phyloP scores from a whole-genome alignment of 139 green algal species.

The Chlamydomonas applanata region DNA sequence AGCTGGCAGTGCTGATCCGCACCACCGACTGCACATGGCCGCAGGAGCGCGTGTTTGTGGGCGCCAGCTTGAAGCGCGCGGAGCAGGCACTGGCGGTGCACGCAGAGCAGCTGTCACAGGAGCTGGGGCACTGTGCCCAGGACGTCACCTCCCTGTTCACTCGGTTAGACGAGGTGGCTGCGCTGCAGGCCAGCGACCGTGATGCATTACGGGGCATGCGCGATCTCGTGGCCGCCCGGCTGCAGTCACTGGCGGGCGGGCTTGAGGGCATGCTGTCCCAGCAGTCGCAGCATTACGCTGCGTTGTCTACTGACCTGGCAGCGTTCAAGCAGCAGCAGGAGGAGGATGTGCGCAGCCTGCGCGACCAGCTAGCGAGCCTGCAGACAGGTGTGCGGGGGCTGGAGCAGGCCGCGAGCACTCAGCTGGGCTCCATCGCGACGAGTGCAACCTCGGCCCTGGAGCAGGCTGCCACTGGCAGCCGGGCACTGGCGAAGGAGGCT shows the following conservation, averaged over 20 bases:
- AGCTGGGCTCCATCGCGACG: neutral
- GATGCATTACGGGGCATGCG: conserved; percentile 14
- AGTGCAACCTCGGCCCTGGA: neutral
- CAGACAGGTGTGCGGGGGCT: conserved; percentile 40
- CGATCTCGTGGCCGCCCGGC: conserved; percentile 3
- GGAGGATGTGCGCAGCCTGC: conserved; percentile 37
- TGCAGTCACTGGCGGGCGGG: conserved; percentile 17
- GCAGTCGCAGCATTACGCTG: conserved; percentile 13
- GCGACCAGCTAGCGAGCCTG: conserved; percentile 36
- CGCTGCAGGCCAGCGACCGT: conserved; percentile 28
- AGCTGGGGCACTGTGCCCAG: conserved; percentile 35
- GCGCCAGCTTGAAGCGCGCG: conserved; percentile 47
- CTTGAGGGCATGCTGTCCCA: conserved; percentile 2
- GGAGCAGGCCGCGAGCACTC: neutral
- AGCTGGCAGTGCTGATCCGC: too few species aligned
- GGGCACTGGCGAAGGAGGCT: neutral
- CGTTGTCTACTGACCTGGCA: conserved; percentile 3
- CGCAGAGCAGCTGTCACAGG: conserved; percentile 38
- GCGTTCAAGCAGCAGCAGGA: conserved; percentile 26
- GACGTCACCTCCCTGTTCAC: conserved; percentile 40
- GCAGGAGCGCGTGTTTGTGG: conserved; percentile 66
- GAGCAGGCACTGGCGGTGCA: conserved; percentile 60
- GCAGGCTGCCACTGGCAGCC: neutral
- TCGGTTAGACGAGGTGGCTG: conserved; percentile 21
- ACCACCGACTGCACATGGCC: too few species aligned